phyloP scores from a whole-genome alignment of 2,329 filamentous ascomycete genomes.

The Fusarium hainanense region DNA sequence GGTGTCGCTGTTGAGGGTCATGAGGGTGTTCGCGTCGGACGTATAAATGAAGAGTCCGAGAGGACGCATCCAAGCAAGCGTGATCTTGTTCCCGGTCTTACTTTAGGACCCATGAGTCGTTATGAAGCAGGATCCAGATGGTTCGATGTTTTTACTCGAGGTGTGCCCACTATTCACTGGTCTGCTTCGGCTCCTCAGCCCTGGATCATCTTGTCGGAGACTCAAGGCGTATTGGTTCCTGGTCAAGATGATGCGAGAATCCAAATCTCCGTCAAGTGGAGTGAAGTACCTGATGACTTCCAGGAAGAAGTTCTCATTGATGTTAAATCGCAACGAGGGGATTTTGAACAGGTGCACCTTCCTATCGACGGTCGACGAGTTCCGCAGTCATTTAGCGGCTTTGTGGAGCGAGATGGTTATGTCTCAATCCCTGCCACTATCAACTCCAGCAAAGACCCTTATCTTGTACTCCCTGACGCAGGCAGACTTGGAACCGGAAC shows the following conservation, averaged over 20 bases:
- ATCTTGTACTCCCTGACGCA: conserved; percentile 18
- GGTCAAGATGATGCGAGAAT: conserved; percentile 41
- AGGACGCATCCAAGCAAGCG: conserved; percentile 55
- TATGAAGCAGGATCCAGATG: conserved; percentile 67
- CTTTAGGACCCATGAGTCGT: conserved; percentile 66
- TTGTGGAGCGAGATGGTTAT: conserved; percentile 68
- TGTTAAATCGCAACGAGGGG: conserved; percentile 50
- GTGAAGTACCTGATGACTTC: conserved; percentile 55
- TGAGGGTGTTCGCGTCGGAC: conserved; percentile 64
- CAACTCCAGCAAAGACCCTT: not conserved
- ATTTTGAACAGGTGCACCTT: conserved; percentile 62
- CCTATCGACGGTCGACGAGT: conserved; percentile 63
- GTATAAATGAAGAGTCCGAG: conserved; percentile 65
- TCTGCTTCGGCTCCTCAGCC: conserved; percentile 58
- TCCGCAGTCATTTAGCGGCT: conserved; percentile 61
- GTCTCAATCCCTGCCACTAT: conserved; percentile 47
- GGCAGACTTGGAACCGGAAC: conserved; percentile 28
- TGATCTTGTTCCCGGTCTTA: conserved; percentile 68
- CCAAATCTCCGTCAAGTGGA: conserved; percentile 39
- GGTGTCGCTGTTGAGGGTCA: conserved; percentile 73
- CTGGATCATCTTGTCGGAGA: conserved; percentile 64
- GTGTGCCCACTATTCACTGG: conserved; percentile 65
- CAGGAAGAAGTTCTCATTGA: conserved; percentile 42
- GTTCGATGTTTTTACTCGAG: conserved; percentile 72
- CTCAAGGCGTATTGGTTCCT: conserved; percentile 60